Evolutionary conservation across 164 flowering plant genomes (phyloP), one percentile per base, ranked within the genome.

Genomic region (Stephania yunnanensis): DNA sequence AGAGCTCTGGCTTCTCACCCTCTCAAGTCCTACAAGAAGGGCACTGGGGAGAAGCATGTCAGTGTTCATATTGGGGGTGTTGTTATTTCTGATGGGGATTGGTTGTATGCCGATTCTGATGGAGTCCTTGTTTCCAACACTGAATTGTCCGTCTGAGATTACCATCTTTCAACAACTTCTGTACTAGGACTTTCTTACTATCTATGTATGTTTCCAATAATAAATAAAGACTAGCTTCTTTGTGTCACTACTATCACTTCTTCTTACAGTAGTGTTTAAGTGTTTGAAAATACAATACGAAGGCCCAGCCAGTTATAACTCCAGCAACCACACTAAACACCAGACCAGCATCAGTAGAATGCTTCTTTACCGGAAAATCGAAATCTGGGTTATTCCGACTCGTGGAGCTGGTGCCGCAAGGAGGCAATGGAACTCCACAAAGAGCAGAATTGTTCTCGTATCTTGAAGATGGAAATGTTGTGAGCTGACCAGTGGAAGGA

Each of bases 361-460:
- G 80, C 76, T 76, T 84, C 77, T 76, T 85, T 44, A 72, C 71
- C 12, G 70, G 71, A 9, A 58, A 31, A 55, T 46, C 75, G n/a
- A 20, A 70, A 72, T 73, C 73, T 12, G 76, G 22, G 2, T 81
- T 9, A 71, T 17, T 4, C 2, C 0, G 84, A 68, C 73, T 50
- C 29, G 82, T 76, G 46, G 71, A 15, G 44, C 75, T 70, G 25
- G 86, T 71, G 15, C 87, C 81, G 79, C 98, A 94, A 8, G 89
- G 83, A 15, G 87, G 84, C 73, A 92, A 81, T 11, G 97, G 98
- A 13, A 88, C 77, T 36, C 94, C 97, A 74, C 98, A 94, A 19
- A 94, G 94, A 71, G 88, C 93, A 42, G 97, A 82, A 79, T 94
- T 94, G 84, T 94, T 92, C 68, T 85, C 93, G 71, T 90, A 94